Percentiles rank a stretch among this genome's conserved stretches.
Conservation (phyloP, 176 grass and related monocot species). For the Aegilops sharonensis region DNA sequence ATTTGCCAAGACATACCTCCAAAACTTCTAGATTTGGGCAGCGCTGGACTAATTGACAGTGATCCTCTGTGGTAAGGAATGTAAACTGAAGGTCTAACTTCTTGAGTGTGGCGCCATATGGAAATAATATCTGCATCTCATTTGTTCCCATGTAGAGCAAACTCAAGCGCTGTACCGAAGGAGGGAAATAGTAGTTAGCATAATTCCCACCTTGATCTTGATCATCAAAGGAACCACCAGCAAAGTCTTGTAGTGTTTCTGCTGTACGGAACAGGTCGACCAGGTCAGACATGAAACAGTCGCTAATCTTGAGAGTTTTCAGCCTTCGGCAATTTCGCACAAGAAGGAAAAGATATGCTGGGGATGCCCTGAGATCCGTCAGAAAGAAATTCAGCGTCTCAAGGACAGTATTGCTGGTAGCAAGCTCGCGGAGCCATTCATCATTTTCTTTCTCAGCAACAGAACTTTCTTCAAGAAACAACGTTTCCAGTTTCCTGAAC, state of each 20-base stretch:
- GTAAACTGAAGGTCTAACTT: constrained; percentile 93
- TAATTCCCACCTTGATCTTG: constrained; percentile 50
- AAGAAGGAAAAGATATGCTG: constrained; percentile 66
- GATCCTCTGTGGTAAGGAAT: constrained; percentile 83
- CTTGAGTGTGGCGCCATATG: constrained; percentile 67
- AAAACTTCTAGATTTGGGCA: constrained; percentile 88
- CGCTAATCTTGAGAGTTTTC: constrained; percentile 72
- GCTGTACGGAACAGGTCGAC: constrained; percentile 50
- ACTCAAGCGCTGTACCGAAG: constrained; percentile 46
- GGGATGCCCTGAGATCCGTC: constrained; percentile 60
- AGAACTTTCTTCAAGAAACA: constrained; percentile 79
- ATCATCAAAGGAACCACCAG: constrained; percentile 77
- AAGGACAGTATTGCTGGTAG: constrained; percentile 55
- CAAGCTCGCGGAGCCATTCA: constrained; percentile 79
- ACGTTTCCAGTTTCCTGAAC: constrained; percentile 68
- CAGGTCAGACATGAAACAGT: constrained; percentile 60
- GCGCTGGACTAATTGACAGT: constrained; percentile 85
- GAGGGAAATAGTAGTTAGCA: constrained; percentile 62
- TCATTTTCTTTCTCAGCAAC: constrained; percentile 57
- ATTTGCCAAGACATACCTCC: constrained; percentile 54
- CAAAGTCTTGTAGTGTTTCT: constrained; percentile 65
- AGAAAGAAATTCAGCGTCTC: constrained; percentile 77
- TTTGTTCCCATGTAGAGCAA: constrained; percentile 71
- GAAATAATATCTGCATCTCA: constrained; percentile 77
- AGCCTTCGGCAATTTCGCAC: constrained; percentile 63